Base-by-base conservation (phyloP, 257 asterid genomes). In the Plectranthus barbatus region DNA sequence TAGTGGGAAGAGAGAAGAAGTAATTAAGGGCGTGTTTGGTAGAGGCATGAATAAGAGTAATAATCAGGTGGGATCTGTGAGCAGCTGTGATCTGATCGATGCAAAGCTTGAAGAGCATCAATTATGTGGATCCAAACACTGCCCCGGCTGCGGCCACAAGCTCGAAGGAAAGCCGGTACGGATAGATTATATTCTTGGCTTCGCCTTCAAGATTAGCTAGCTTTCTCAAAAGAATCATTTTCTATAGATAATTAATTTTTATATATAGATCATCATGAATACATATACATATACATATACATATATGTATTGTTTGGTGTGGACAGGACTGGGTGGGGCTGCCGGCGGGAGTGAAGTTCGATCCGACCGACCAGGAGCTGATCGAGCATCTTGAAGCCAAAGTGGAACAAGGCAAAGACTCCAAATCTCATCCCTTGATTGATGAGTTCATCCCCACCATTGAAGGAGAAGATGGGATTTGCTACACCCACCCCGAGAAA, bases 301-400 rank as follows among this genome's bases (percentile, higher is more conserved):
- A n/a, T n/a, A n/a, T n/a, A n/a, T n/a, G n/a, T n/a, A n/a, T n/a
- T n/a, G 18, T 4, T 17, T 46, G 26, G 13, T 49, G 3, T 1
- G 4, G 40, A 74, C 72, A 91, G 98, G 96, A 91, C 60, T 88
- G 98, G 98, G 95, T 91, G 41, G 96, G 99, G 13, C 72, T 93
- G 63, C 99, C 99, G 48, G 99, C 99, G 39, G 99, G 99, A 26
- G 99, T 93, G 69, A 93, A 93, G 63, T 93, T 93, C 59, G 99
- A 93, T 59, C 99, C 99, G 64, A 93, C 99, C 26, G 99, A 93
- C 67, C 99, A 93, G 60, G 97, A 93, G 77, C 74, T 93, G 77
- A 93, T 90, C 37, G 97, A 93, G 17, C 99, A 93, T 77, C 94
- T 93, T 1, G 99, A 93, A 71, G 99, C 97, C 0, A 85, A 93